Percentiles rank a stretch among this genome's conserved stretches.
phyloP scores from a whole-genome alignment of 148 eudicot species.

The Talinum fruticosum region DNA sequence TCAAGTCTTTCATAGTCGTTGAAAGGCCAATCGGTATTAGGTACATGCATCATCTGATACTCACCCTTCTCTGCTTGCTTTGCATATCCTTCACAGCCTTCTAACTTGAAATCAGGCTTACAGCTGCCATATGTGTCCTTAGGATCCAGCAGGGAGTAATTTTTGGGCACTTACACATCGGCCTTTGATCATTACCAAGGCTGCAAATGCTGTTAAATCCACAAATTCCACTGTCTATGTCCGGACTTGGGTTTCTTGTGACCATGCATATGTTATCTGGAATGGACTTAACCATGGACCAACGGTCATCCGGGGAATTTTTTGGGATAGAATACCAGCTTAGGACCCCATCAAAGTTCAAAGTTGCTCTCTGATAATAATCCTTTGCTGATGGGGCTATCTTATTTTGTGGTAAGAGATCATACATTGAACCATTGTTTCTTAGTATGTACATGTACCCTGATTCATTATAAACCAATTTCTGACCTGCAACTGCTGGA shows the following conservation, averaged over 20 bases:
- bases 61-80: neutral
- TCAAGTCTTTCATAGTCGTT: constrained; percentile 18
- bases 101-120: constrained; percentile 27
- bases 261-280: constrained; percentile 46
- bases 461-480: constrained; percentile 24
- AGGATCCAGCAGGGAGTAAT: constrained; percentile 41
- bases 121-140: constrained; percentile 47
- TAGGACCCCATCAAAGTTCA: constrained; percentile 50
- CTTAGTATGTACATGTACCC: constrained; percentile 36
- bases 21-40: constrained; percentile 22
- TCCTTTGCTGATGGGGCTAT: constrained; percentile 15
- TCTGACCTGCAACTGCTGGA: constrained; percentile 16
- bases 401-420: constrained; percentile 14
- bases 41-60: constrained; percentile 8
- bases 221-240: constrained; percentile 41
- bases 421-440: constrained; percentile 16
- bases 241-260: neutral
- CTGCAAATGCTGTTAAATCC: constrained; percentile 59
- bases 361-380: constrained; percentile 40
- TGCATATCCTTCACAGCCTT: neutral
- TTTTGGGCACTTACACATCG: constrained; percentile 42
- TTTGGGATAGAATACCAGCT: constrained; percentile 41
- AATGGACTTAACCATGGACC: constrained; percentile 25
- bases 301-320: neutral
- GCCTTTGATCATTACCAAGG: constrained; percentile 31